These are phyloP conservation scores for Trichoderma aggressivum DNA, from an alignment of 2,329 filamentous ascomycete species.

Conservation along the genomic window DNA sequence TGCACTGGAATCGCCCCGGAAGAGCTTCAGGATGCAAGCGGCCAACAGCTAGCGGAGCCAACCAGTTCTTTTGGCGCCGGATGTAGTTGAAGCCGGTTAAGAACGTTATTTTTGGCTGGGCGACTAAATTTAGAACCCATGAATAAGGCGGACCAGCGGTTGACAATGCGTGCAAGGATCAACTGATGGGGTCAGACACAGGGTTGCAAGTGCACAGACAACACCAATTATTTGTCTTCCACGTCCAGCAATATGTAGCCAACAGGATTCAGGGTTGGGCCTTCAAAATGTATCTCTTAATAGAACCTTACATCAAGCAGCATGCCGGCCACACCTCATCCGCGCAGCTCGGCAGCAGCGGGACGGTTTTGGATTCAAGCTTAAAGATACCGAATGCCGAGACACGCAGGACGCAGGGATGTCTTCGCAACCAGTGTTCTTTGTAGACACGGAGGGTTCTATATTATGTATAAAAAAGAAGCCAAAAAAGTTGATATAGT, in stretches of 20 bases:
- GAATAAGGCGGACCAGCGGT: not conserved
- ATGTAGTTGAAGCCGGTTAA: not conserved
- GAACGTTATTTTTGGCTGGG: conserved; percentile 1
- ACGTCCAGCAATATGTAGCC: not conserved
- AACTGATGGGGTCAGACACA: not conserved
- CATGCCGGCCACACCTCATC: not conserved
- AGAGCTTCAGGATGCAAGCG: not conserved
- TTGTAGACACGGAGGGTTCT: rapidly evolving
- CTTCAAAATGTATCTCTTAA: not conserved
- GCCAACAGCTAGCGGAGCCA: not conserved
- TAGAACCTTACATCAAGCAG: not conserved
- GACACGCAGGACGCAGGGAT: too few relatives aligned
- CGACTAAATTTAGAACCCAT: conserved; percentile 8
- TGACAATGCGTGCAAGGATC: not conserved
- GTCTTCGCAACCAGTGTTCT: not conserved
- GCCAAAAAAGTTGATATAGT: not conserved
- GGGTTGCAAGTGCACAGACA: not conserved
- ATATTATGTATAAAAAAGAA: not conserved
- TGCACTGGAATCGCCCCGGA: not conserved
- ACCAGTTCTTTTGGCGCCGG: not conserved
- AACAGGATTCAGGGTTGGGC: not conserved
- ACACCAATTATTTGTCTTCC: not conserved
- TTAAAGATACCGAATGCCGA: not conserved
- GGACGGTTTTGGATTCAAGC: too few relatives aligned
- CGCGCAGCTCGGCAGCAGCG: too few relatives aligned